phyloP scores from a whole-genome alignment of 2,329 filamentous ascomycete genomes.

The Hysterium pulicare region DNA sequence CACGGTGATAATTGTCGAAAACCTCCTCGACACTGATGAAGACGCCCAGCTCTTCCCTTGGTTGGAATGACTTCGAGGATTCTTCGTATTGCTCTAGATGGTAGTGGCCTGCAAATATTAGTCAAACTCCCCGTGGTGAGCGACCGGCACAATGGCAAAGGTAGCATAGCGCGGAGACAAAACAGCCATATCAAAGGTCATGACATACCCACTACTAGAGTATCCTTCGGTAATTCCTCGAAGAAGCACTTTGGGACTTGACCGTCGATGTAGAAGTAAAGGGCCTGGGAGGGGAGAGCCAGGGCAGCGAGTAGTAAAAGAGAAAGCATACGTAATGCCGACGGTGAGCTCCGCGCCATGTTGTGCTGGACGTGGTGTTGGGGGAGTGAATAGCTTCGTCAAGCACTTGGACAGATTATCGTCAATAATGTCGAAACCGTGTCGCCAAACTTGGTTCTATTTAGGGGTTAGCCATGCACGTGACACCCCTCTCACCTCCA shows the following conservation, averaged over 20 bases:
- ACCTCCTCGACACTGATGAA: constrained; percentile 94
- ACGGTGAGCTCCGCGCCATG: constrained; percentile 24
- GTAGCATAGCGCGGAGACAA: not conserved
- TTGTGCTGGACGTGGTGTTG: not conserved
- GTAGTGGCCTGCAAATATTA: constrained; percentile 64
- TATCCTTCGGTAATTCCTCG: constrained; percentile 97
- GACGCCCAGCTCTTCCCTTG: constrained; percentile 74
- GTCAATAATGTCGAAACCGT: not conserved
- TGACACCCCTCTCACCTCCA: not conserved
- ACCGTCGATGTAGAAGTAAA: constrained; percentile 95
- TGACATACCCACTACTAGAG: constrained; percentile 76
- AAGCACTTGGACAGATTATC: not conserved
- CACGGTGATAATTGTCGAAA: constrained; percentile 96
- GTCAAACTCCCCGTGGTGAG: not conserved
- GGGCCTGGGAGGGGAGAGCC: constrained; percentile 66
- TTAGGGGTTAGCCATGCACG: constrained; percentile 1
- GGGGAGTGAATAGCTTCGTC: not conserved
- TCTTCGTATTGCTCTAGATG: constrained; percentile 80
- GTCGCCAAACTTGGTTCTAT: constrained; percentile 1
- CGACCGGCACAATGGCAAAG: not conserved
- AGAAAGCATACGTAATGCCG: constrained; percentile 41
- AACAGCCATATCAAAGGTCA: not conserved
- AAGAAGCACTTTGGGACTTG: constrained; percentile 90
- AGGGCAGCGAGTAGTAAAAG: constrained; percentile 63
- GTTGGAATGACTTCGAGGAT: constrained; percentile 62